Percentiles rank a stretch among this genome's conserved stretches.
These are phyloP conservation scores for Macrocybe gigantea DNA, from an alignment of 768 basidiomycete genomes.

Conservation along the genomic window DNA sequence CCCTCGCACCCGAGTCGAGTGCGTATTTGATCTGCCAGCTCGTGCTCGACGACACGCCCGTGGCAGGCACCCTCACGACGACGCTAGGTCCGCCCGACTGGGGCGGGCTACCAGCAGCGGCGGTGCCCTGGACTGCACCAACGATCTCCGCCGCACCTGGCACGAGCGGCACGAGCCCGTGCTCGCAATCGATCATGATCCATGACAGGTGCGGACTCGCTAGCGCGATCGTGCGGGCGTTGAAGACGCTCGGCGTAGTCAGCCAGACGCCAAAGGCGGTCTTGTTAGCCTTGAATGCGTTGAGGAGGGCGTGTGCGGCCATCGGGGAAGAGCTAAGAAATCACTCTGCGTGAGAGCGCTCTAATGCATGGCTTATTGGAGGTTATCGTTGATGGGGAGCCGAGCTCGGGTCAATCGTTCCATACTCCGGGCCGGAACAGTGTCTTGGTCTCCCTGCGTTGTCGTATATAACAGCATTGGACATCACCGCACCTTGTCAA, in stretches of 20 bases:
- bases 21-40: conserved; percentile 72
- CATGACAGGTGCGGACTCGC: conserved; percentile 53
- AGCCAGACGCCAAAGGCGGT: conserved; percentile 68
- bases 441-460: no score
- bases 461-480: no score
- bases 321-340: conserved; percentile 19
- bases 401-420: no score
- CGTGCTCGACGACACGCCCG: conserved; percentile 47
- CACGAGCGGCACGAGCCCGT: conserved; percentile 50
- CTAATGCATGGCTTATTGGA: no score
- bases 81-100: conserved; percentile 35
- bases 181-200: conserved; percentile 66
- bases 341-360: no score
- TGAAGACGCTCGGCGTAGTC: conserved; percentile 51
- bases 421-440: no score
- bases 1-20: conserved; percentile 61
- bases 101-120: conserved; percentile 17
- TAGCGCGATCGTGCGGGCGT: conserved; percentile 53
- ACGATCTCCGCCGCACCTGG: conserved; percentile 53
- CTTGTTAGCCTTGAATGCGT: conserved; percentile 46
- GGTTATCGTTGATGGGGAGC: no score
- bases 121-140: conserved; percentile 45
- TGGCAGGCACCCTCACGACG: conserved; percentile 60
- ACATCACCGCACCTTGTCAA: no score
- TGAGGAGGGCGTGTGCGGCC: conserved; percentile 49